Base-by-base conservation (phyloP, 305 asterid species). In the Plantago rigida region DNA sequence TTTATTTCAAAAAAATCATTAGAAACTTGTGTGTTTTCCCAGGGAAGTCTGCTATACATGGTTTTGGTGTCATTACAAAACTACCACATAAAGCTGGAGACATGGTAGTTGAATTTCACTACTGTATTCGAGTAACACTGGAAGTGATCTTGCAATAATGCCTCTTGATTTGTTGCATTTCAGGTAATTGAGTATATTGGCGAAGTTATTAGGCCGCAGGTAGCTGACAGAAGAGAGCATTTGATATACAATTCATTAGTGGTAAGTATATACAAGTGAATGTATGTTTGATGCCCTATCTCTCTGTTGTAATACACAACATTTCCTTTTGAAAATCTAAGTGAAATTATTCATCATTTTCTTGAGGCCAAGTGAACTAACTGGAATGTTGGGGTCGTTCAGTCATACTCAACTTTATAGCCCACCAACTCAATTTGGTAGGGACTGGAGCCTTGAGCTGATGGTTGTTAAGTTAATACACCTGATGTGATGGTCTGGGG, bases 1-100 rank as follows among this genome's bases (percentile, higher is more conserved):
- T 22, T 58, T 63, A 47, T 49, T 67, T 15, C 6, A 52, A 60
- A 51, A 65, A 74, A 3, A 31, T 0, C 7, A 1, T 22, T 31
- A 31, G 5, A 31, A 3, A 31, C 39, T 49, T 60, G 63, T 60
- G 60, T 70, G 71, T 14, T 63, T 69, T 51, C 70, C 29, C 78
- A 92, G 99, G 96, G 73, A 92, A 92, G 79, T 92, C 99, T 26
- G 79, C 94, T 56, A 85, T 92, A 78, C 99, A 92, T 81, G 99
- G 96, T 71, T 92, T 72, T 75, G 99, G 99, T 56, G 82, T 92
- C 79, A 86, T 92, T 69, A 71, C 99, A 45, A 86, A 79, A 76
- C 78, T 79, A 68, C 89, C 91, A 13, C 94, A 84, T 64, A 82
- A 76, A 74, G 99, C 99, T 0, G 99, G 99, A 69, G 99, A 92